These are phyloP conservation scores for Tolypocladium paradoxum DNA, from an alignment of 2,329 filamentous ascomycete species.

Conservation along the genomic window DNA sequence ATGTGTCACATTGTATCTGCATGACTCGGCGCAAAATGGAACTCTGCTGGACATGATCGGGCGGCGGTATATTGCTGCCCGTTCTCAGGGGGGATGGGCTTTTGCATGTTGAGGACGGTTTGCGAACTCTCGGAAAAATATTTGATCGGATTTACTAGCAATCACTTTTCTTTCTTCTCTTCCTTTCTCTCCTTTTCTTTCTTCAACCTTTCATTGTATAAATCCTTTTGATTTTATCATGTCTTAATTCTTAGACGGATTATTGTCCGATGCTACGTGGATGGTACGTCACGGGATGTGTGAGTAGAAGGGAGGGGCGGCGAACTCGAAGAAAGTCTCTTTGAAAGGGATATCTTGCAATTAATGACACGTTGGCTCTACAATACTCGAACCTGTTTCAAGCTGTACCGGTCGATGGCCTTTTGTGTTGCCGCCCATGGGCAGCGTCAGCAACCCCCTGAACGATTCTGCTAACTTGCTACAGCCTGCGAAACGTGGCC, in stretches of 20 bases:
- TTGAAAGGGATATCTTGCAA: not conserved
- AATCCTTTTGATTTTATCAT: not conserved
- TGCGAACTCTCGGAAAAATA: not conserved
- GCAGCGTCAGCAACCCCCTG: not conserved
- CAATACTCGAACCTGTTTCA: not conserved
- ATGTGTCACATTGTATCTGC: conserved; percentile 1
- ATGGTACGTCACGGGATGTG: not conserved
- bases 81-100: conserved; percentile 4
- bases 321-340: not conserved
- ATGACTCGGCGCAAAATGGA: conserved; percentile 3
- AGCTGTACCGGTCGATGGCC: not conserved
- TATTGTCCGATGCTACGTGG: not conserved
- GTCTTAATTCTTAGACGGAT: not conserved
- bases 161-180: not conserved
- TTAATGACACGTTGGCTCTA: not conserved
- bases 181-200: not conserved
- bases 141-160: not conserved
- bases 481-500: not conserved
- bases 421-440: not conserved
- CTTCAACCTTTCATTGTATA: not conserved
- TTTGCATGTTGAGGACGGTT: not conserved
- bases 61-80: not conserved
- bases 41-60: not conserved
- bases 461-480: not conserved
- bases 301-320: not conserved